Evolutionary conservation across 2,329 filamentous ascomycete genomes (phyloP), one percentile per base, ranked within the genome.

Genomic region (Dactylellina leptospora): DNA sequence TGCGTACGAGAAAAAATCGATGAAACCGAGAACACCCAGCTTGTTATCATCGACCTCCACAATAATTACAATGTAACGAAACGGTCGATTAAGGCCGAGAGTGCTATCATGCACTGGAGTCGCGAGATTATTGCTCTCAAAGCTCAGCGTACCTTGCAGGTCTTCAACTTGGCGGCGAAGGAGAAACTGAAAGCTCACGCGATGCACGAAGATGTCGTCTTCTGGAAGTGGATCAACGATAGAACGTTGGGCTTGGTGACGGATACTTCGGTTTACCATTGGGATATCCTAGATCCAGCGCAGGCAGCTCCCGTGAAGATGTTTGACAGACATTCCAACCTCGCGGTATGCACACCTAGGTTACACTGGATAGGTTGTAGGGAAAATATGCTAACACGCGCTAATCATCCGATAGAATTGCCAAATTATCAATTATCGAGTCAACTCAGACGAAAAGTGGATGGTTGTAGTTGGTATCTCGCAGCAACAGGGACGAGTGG

Each of bases 371-470:
- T 6, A n/a, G 36, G 36, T 55, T 51, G 18, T 10, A n/a, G 13
- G 11, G 2, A 51, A 40, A n/a, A 11, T 1, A 16, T 4, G 36
- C 36, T 40, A 40, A 40, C 36, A 4, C 5, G 36, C 18, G 8
- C n/a, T n/a, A 11, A 9, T 16, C 60, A 20, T 9, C 11, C 20
- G 30, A 33, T 77, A 96, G 91, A 90, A 90, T 75, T 96, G 92
- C 82, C 95, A 99, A 87, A 99, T 99, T 81, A 99, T 99, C 86
- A 99, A 97, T 84, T 99, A 99, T 83, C 92, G 93, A 76, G 91
- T 96, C 77, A 97, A 93, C 81, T 87, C 89, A 75, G 93, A 99
- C 75, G 92, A 92, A 80, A 96, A 96, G 82, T 99, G 95, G 95
- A 96, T 96, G 88, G 93, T 96, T 27, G 89, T 97, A 63, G 92